Base-by-base conservation (phyloP, 208 protist genomes). In the Trichomonas vaginalis region DNA sequence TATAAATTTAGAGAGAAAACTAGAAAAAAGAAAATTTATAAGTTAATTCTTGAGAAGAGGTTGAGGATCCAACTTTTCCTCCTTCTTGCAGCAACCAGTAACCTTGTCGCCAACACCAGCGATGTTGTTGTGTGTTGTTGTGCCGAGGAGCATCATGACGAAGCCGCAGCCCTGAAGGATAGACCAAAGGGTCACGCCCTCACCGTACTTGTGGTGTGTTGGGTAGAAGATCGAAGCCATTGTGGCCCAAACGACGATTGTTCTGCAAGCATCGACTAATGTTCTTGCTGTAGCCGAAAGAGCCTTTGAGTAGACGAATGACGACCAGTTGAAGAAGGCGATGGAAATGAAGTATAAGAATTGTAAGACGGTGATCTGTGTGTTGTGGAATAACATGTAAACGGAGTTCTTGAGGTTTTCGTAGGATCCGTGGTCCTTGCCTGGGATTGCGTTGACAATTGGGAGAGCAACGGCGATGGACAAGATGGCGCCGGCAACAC, bases 371-470 rank as follows among this genome's bases (percentile, higher is more conserved):
- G 27, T 35, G 15, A 92, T 92, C 37, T 40, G 45, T 15, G 4
- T 35, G n/a, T 92, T 92, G 46, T 92, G 86, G 45, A 92, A 48
- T 27, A 51, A 12, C 86, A 92, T 92, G 15, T 92, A 92, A 17
- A 92, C 12, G 17, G 86, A 92, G 45, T 92, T 92, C 45, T 92
- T 92, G 14, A 92, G 14, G n/a, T 92, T 51, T 92, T 92, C 86
- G 37, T 56, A 48, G 12, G 27, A 35, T 21, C 86, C 86, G 37
- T 92, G 86, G 39, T 92, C 86, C 0, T 8, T 56, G 23, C 86
- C 86, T 17, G 23, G 40, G 45, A 92, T 92, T 0, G 15, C 15
- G n/a, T 92, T 92, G 40, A 39, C 45, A 1, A 39, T 39, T 92
- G 86, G 86, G 6, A 92, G n/a, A 48, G 45, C 86, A 42, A 92